Conservation (phyloP, 805 yeast species). For the Hanseniaspora singularis region DNA sequence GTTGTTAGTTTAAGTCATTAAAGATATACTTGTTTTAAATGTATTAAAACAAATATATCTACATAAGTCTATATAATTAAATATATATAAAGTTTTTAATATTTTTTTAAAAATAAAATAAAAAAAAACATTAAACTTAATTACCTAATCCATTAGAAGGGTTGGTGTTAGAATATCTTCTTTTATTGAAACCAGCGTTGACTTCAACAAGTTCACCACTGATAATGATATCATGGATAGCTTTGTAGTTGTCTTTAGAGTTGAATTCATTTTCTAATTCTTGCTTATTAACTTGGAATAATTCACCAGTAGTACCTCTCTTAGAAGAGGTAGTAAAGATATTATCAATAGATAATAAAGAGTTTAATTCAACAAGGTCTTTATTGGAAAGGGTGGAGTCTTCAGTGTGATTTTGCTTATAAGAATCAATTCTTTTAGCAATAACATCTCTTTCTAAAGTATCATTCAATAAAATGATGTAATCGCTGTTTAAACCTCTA, state of each 20-base stretch:
- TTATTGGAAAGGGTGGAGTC: neutral
- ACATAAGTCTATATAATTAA: too few relatives aligned
- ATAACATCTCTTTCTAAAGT: neutral
- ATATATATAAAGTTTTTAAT: too few relatives aligned
- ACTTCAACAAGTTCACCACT: slow-evolving; percentile 47
- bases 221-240: slow-evolving; percentile 47
- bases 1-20: too few relatives aligned
- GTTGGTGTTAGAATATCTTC: slow-evolving; percentile 33
- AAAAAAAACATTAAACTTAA: neutral
- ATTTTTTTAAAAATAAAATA: neutral
- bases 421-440: too few relatives aligned
- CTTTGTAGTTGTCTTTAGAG: slow-evolving; percentile 37
- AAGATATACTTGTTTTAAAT: too few relatives aligned
- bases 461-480: slow-evolving; percentile 39
- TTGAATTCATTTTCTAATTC: slow-evolving; percentile 64
- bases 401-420: neutral
- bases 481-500: slow-evolving; percentile 54
- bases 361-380: slow-evolving; percentile 3
- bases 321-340: slow-evolving; percentile 51
- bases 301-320: slow-evolving; percentile 56
- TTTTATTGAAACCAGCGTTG: slow-evolving; percentile 23
- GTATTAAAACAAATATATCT: neutral
- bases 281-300: slow-evolving; percentile 58
- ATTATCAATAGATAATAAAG: slow-evolving; percentile 26
- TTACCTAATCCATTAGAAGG: slow-evolving; percentile 28